Percentiles rank a stretch among this genome's conserved stretches.
These are phyloP conservation scores for Petunia axillaris DNA, from an alignment of 257 asterid species.

Conservation along the genomic window DNA sequence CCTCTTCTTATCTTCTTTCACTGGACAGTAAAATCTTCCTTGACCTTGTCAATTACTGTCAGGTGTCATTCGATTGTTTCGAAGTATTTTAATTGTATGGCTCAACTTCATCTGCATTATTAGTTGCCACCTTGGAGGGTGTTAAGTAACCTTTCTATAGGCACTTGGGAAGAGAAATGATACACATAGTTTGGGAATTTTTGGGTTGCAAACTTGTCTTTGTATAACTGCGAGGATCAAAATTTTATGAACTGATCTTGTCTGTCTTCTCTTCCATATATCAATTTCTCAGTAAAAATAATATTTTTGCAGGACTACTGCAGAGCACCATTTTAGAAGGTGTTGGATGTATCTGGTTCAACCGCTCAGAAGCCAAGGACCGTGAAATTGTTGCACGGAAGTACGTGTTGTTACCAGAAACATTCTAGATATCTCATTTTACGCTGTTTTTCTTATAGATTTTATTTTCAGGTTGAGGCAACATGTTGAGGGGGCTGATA, in stretches of 20 bases:
- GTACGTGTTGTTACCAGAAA: constrained; percentile 49
- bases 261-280: background rate
- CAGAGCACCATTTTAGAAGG: constrained; percentile 97
- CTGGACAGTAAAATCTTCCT: background rate
- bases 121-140: constrained; percentile 1
- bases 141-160: background rate
- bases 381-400: constrained; percentile 92
- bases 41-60: background rate
- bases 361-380: constrained; percentile 95
- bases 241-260: background rate
- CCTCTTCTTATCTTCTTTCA: background rate
- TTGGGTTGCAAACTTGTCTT: background rate
- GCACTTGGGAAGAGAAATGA: constrained; percentile 3
- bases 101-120: background rate
- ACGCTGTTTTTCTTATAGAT: constrained; percentile 23
- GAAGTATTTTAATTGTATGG: constrained; percentile 3
- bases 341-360: constrained; percentile 98
- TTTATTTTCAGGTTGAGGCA: constrained; percentile 74
- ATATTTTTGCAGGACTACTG: constrained; percentile 59
- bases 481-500: constrained; percentile 88
- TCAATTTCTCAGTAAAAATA: background rate
- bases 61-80: background rate
- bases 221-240: constrained; percentile 1
- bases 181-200: background rate
- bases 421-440: constrained; percentile 19